Evolutionary conservation across 2,329 filamentous ascomycete genomes (phyloP), one percentile per base, ranked within the genome.

Genomic region (Penicillium freii): DNA sequence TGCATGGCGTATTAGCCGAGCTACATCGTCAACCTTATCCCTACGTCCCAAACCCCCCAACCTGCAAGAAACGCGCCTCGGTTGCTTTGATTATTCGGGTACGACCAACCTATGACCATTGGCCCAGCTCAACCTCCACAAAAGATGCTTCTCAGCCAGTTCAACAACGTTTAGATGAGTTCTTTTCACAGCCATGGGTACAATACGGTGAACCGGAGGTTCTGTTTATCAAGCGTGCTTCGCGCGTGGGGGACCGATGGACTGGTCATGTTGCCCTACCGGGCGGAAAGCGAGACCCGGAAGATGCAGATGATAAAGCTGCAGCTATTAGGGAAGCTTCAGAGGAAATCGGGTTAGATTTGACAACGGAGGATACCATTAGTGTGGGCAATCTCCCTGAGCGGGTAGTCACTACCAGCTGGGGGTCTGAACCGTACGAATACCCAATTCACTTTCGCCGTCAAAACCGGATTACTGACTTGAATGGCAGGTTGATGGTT

Each of bases 211-310:
- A 87, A 59, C 83, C 87, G 0, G 87, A 90, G 70, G 77, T 86
- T n/a, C 77, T 89, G 4, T 89, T 89, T 70, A 90, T 90, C 71
- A 90, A 89, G 69, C 78, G 87, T 45, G 84, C 87, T 3, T 81
- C 85, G 4, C 78, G 87, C 38, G 78, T 81, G 54, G 86, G 86
- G 8, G 87, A 90, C 70, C 78, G 86, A 56, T 90, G 87, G 87
- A 88, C 85, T 1, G 82, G 83, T 3, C 87, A 90, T 75, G 82
- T 89, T 56, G 87, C 87, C 0, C 73, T 89, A 4, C 87, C 87
- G 0, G 87, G 87, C 23, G 87, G 87, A 2, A 87, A 86, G 66
- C 76, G 85, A 61, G 87, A 90, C 62, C 82, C 84, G 0, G 82
- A 83, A 58, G 87, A 90, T 73, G 80, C 74, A 46, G 80, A 85